These are phyloP conservation scores for Entrophospora sp. DNA, from an alignment of 192 early-diverging fungal species.

Conservation along the genomic window DNA sequence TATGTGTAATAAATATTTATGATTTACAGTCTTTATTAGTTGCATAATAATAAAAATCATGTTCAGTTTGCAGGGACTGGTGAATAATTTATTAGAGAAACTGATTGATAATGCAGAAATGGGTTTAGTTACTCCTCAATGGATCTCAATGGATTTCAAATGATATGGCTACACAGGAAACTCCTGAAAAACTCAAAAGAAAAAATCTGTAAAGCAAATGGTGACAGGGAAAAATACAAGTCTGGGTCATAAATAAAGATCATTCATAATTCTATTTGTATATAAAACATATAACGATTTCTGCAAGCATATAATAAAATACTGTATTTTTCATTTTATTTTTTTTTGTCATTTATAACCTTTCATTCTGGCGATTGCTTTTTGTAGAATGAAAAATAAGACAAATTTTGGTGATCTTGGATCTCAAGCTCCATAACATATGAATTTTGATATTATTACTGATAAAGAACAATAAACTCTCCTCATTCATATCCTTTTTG, in stretches of 20 bases:
- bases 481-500: too few species aligned
- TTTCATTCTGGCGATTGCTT: too few species aligned
- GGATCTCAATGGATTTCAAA: not conserved
- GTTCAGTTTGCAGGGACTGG: not conserved
- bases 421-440: too few species aligned
- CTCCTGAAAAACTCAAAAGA: not conserved
- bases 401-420: too few species aligned
- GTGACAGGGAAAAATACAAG: not conserved
- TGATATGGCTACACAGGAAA: not conserved
- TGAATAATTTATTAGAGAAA: slow-evolving; percentile 9
- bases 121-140: not conserved
- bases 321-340: too few species aligned
- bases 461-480: too few species aligned
- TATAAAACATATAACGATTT: too few species aligned
- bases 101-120: slow-evolving; percentile 1
- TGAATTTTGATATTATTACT: too few species aligned
- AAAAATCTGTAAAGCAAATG: not conserved
- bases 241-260: not conserved
- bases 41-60: not conserved
- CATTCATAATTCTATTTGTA: too few species aligned
- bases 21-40: not conserved
- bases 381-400: too few species aligned
- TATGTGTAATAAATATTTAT: slow-evolving; percentile 8
- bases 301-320: too few species aligned
- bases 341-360: too few species aligned